Conservation (phyloP, 371 early-diverging fungal genomes). For the Chytridiales sp. region DNA sequence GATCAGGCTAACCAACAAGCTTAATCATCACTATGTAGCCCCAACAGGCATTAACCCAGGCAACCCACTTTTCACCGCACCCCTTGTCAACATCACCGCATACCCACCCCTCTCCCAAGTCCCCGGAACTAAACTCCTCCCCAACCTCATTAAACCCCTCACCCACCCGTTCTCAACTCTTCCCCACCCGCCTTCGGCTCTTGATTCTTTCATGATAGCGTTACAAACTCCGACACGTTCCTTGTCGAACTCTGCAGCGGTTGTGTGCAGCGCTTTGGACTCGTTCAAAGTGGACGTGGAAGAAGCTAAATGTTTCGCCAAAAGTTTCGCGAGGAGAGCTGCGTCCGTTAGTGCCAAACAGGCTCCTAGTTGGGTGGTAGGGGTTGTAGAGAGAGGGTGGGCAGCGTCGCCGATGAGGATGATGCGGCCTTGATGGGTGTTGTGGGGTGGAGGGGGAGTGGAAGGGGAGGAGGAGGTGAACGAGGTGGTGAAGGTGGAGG, state of each 20-base stretch:
- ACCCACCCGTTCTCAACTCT: slow-evolving; percentile 35
- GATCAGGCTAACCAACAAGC: too few relatives aligned
- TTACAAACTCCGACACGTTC: slow-evolving; percentile 27
- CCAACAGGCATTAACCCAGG: slow-evolving; percentile 14
- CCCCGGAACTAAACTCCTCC: slow-evolving; percentile 18
- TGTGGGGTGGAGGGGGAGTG: slow-evolving; percentile 3
- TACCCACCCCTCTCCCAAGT: too few relatives aligned
- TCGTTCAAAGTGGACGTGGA: not conserved
- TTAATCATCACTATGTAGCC: too few relatives aligned
- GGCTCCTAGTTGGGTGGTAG: slow-evolving; percentile 44
- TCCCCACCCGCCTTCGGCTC: slow-evolving; percentile 40
- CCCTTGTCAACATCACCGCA: slow-evolving; percentile 33
- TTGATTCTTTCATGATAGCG: slow-evolving; percentile 36
- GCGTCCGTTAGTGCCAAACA: slow-evolving; percentile 47
- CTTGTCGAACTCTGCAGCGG: slow-evolving; percentile 33
- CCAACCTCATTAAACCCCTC: slow-evolving; percentile 35
- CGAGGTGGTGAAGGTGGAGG: not conserved
- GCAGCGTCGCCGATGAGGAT: slow-evolving; percentile 53
- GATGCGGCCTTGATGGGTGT: slow-evolving; percentile 47
- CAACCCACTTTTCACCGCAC: slow-evolving; percentile 17
- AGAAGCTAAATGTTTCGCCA: slow-evolving; percentile 41
- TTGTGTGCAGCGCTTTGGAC: not conserved
- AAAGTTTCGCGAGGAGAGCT: slow-evolving; percentile 43
- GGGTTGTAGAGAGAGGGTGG: slow-evolving; percentile 44
- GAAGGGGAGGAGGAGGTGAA: not conserved